Base-by-base conservation (phyloP, 371 early-diverging fungal species). In the Mortierella polycephala region DNA sequence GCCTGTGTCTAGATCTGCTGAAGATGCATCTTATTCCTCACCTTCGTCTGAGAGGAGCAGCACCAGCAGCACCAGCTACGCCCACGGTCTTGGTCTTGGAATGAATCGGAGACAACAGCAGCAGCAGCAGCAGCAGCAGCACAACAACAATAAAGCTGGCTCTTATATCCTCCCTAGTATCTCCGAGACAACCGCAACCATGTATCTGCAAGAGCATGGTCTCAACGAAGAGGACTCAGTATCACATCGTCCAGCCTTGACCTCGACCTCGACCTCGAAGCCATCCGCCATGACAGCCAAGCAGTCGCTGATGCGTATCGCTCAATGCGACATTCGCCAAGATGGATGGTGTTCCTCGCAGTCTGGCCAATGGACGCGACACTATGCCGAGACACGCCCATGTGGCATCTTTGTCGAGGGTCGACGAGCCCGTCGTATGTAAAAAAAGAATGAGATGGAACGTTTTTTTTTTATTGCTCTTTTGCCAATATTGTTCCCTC, bases 331-430 rank as follows among this genome's bases (percentile, higher is more conserved):
- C 42, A 47, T 47, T 47, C 67, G 64, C 39, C 54, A 60, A 10
- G 68, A 71, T 44, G 57, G 59, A 20, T 77, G 77, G 77, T 77
- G 77, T 41, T 44, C 77, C 0, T 49, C 21, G 14, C 71, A 77
- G 51, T 52, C 77, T 18, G 77, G 77, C 14, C 77, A 77, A 51
- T 77, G 60, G 60, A 64, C 77, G 39, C 67, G 77, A 5, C 68
- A 64, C 41, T 77, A 77, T 60, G 77, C 77, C 52, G 61, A 67
- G 55, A 62, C 75, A 47, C 66, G 66, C 20, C 57, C 71, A 46
- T 42, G 55, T 58, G 71, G 71, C 20, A 44, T 68, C 54, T 37
- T 60, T 13, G 53, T 64, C 30, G 77, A 77, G n/a, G 77, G 77
- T 44, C 77, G 77, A 18, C 71, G 77, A 23, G 55, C 61, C 9